A percentile compares a stretch with the other conserved stretches of the same genome.
These are phyloP conservation scores for Sarocladium brachiariae DNA, from an alignment of 2,329 filamentous ascomycete species.

Conservation along the genomic window DNA sequence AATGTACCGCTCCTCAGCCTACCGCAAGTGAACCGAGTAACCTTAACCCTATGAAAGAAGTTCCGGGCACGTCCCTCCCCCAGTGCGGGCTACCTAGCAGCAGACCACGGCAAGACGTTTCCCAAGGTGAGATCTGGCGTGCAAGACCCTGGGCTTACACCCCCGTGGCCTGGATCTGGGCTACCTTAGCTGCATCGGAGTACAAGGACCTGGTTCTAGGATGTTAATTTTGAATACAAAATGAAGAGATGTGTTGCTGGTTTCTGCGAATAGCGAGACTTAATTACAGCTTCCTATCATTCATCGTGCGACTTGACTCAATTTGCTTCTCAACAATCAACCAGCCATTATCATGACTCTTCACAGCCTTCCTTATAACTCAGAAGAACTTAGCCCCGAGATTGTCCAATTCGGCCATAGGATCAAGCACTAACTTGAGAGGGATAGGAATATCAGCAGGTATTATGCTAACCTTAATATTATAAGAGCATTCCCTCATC, in stretches of 20 bases:
- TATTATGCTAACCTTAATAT: background rate
- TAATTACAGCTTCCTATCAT: background rate
- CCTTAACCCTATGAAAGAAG: background rate
- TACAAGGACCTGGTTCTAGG: background rate
- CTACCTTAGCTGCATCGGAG: background rate
- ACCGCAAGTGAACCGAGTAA: background rate
- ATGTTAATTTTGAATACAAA: background rate
- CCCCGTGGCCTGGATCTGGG: background rate
- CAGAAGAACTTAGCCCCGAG: background rate
- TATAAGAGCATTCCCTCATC: background rate
- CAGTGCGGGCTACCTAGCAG: background rate
- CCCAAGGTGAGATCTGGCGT: background rate
- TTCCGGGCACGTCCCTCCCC: background rate
- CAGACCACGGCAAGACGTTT: background rate
- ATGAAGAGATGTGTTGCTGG: background rate
- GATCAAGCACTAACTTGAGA: background rate
- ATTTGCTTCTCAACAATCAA: background rate
- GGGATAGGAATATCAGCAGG: background rate
- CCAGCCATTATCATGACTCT: background rate
- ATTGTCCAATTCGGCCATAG: background rate
- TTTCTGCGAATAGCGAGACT: background rate
- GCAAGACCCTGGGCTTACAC: background rate
- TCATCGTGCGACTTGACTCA: background rate
- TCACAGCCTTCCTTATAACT: background rate
- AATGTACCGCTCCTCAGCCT: background rate